Base-by-base conservation (phyloP, 2,329 filamentous ascomycete species). In the Trichoderma afroharzianum region DNA sequence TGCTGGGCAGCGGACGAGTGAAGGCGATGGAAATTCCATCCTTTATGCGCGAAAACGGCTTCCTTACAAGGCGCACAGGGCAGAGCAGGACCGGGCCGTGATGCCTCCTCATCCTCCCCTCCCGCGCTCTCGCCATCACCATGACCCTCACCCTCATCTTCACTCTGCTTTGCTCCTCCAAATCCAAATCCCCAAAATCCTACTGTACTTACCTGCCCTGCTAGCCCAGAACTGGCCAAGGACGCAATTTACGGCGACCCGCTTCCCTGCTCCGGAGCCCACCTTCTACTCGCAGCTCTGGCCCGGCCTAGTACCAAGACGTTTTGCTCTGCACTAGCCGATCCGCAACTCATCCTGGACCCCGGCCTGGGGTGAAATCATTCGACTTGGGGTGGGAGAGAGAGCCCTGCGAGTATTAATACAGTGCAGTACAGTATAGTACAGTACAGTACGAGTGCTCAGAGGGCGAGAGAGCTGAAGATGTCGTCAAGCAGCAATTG, bases 171-270 rank as follows among this genome's bases (percentile, higher is more conserved):
- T 36, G 33, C 57, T 30, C 32, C 32, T 4, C 28, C 55, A 32
- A 59, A 59, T 59, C 57, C 55, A 18, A n/a, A 43, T 21, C 28
- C 43, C 28, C 43, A 47, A n/a, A 32, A 53, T 50, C 14, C 28
- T 21, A 36, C 14, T 50, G n/a, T 21, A 36, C 14, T 50, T 32
- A 14, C 47, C 9, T 36, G 33, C 33, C 33, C 14, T 36, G 36
- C 47, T 50, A 55, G 43, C 43, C 50, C 50, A 14, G 21, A 26
- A 26, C 53, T 30, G 24, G 64, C 64, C 64, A 70, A 72, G 71
- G 71, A 72, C 58, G 66, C 71, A 72, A 72, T 69, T 72, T 72
- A 70, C 50, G 28, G 63, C 30, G 71, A 72, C 67, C 71, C 70
- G 70, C 70, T 69, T 53, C 47, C 61, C 61, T 64, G 39, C 50